Evolutionary conservation across 495 filamentous ascomycete species (phyloP).

Genomic region (Annulohypoxylon moriforme): DNA sequence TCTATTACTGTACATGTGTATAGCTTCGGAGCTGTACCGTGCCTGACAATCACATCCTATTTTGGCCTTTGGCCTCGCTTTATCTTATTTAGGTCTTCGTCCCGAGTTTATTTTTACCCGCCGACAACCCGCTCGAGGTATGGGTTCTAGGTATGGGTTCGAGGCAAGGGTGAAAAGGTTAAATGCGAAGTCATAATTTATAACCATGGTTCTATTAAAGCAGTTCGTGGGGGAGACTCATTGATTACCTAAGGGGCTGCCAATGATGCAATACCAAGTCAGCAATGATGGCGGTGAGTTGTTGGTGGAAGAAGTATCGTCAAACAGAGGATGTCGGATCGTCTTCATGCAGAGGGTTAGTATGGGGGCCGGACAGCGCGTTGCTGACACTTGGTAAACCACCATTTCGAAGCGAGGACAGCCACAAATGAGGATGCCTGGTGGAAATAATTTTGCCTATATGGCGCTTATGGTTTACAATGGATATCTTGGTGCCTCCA

Average conservation of each 20-base stretch:
- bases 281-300: slow-evolving; percentile 24
- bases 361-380: slow-evolving; percentile 14
- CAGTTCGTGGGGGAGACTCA: not conserved
- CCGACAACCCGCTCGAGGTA: not conserved
- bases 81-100: slow-evolving; percentile 5
- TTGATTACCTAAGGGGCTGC: not conserved
- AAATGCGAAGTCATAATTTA: not conserved
- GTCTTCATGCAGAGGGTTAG: slow-evolving; percentile 30
- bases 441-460: slow-evolving; percentile 1
- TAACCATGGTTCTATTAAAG: not conserved
- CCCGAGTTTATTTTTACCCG: slow-evolving; percentile 7
- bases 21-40: not conserved
- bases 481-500: not conserved
- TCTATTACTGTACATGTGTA: not conserved
- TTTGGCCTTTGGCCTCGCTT: not conserved
- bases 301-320: slow-evolving; percentile 5
- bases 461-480: not conserved
- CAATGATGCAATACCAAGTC: not conserved
- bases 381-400: not conserved
- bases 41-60: slow-evolving; percentile 1
- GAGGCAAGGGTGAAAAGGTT: not conserved
- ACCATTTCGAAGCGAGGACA: not conserved
- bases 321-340: slow-evolving; percentile 34
- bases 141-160: not conserved
- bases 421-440: not conserved